Percentiles rank a stretch among this genome's conserved stretches.
These are phyloP conservation scores for Populus hybrid DNA, from an alignment of 441 rosid species.

Conservation along the genomic window DNA sequence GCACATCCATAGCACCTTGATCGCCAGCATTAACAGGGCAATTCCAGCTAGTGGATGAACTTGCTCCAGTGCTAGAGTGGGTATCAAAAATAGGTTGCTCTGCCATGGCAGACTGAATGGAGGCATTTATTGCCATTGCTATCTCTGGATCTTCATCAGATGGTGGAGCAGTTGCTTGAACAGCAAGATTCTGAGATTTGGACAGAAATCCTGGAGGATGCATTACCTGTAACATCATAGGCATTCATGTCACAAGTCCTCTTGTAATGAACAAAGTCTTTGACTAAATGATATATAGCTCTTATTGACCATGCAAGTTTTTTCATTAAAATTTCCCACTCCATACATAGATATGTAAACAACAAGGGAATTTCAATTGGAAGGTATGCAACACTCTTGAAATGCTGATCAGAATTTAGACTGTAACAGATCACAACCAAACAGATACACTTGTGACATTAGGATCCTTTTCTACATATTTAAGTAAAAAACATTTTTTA, in stretches of 20 bases:
- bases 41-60: slow-evolving; percentile 42
- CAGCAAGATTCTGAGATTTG: slow-evolving; percentile 26
- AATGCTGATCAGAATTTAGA: neutral
- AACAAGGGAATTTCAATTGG: neutral
- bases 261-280: neutral
- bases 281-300: neutral
- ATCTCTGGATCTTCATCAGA: slow-evolving; percentile 55
- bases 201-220: slow-evolving; percentile 72
- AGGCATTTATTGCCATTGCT: slow-evolving; percentile 71
- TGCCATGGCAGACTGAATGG: slow-evolving; percentile 53
- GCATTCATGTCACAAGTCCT: neutral
- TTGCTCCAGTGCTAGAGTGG: slow-evolving; percentile 32
- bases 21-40: slow-evolving; percentile 13
- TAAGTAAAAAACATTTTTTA: neutral
- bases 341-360: neutral
- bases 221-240: slow-evolving; percentile 41
- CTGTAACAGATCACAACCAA: neutral
- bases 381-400: neutral
- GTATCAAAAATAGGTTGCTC: slow-evolving; percentile 34
- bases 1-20: slow-evolving; percentile 19
- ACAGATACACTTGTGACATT: neutral
- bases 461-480: neutral
- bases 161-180: slow-evolving; percentile 67
- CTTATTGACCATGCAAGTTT: neutral
- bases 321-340: neutral